Evolutionary conservation across 495 filamentous ascomycete species (phyloP), one percentile per base, ranked within the genome.

Genomic region (Aspergillus carlsbadensis): DNA sequence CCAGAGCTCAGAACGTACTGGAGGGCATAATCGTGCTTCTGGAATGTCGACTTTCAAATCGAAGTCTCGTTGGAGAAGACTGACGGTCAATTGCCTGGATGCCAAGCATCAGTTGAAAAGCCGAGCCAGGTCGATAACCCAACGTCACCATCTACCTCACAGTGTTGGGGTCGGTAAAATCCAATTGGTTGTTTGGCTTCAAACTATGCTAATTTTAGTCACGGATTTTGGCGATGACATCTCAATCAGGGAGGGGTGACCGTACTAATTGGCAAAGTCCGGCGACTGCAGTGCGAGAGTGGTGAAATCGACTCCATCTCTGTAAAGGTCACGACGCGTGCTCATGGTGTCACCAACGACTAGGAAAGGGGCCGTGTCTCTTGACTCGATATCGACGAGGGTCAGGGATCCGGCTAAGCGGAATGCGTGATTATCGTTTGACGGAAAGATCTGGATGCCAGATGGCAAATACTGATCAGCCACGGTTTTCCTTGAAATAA

Each of bases 11-110:
- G 15, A 26, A 52, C 81, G 55, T 69, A 95, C 88, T 20, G 94
- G 90, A n/a, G 94, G 94, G 63, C 94, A 98, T 6, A 98, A 78
- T 46, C 94, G 80, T 70, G 95, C 85, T 18, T 79, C 71, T 0
- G 90, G 91, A 0, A 96, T 78, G 13, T 87, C 76, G 7, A 97
- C 75, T 5, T 76, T 59, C 2, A 98, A 65, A 5, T 79, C 78
- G 67, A 97, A 97, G 65, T 97, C 87, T 29, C 78, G 71, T 58
- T 84, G 78, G 20, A 98, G 75, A 6, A 96, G 75, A 31, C 85
- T 87, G 67, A 87, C 91, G 11, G 93, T 92, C 42, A 98, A 77
- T 65, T 91, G 87, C 74, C 84, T 87, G 3, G 8, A 0, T 62
- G 48, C 56, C 21, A 54, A 48, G 18, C 37, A 39, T 57, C 40